Percentiles rank a stretch among this genome's conserved stretches.
Evolutionary conservation across 306 rosid genomes (phyloP).

Genomic region (Hippophae gyantsensis): DNA sequence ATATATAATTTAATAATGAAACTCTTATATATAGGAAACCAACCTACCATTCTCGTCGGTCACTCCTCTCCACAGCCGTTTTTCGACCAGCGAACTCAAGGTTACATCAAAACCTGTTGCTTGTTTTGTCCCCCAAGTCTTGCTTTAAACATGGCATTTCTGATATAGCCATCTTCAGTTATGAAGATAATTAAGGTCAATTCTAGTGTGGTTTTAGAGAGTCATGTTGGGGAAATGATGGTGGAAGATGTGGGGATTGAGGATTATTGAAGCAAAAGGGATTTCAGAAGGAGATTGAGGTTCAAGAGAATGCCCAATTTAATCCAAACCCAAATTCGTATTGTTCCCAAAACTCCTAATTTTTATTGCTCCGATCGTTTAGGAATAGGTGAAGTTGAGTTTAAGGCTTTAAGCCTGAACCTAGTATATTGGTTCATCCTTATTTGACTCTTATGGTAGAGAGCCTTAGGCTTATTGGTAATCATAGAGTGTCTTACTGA

Average conservation of each 20-base stretch:
- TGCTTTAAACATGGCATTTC: slow-evolving; percentile 45
- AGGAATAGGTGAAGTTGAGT: slow-evolving; percentile 31
- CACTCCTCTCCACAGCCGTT: not conserved
- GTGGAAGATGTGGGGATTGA: slow-evolving; percentile 71
- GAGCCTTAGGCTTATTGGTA: slow-evolving; percentile 40
- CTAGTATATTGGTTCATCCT: slow-evolving; percentile 57
- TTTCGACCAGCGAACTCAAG: slow-evolving; percentile 33
- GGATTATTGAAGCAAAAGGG: slow-evolving; percentile 27
- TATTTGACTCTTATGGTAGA: slow-evolving; percentile 78
- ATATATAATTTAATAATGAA: too few species aligned
- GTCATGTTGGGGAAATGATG: slow-evolving; percentile 63
- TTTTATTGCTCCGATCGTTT: slow-evolving; percentile 11
- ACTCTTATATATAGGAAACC: slow-evolving; percentile 21
- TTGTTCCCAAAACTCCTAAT: slow-evolving; percentile 27
- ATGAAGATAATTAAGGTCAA: slow-evolving; percentile 42
- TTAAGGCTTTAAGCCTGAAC: slow-evolving; percentile 34
- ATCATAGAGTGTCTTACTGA: slow-evolving; percentile 24
- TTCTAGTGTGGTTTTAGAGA: slow-evolving; percentile 39
- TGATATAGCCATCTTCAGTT: slow-evolving; percentile 55
- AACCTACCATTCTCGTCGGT: not conserved
- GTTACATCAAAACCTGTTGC: slow-evolving; percentile 54
- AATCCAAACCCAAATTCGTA: slow-evolving; percentile 57
- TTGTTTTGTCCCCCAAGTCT: slow-evolving; percentile 58
- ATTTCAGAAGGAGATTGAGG: slow-evolving; percentile 81
- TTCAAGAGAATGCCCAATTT: slow-evolving; percentile 80